Evolutionary conservation across 2,329 filamentous ascomycete species (phyloP).

Genomic region (Aspergillus transmontanensis): DNA sequence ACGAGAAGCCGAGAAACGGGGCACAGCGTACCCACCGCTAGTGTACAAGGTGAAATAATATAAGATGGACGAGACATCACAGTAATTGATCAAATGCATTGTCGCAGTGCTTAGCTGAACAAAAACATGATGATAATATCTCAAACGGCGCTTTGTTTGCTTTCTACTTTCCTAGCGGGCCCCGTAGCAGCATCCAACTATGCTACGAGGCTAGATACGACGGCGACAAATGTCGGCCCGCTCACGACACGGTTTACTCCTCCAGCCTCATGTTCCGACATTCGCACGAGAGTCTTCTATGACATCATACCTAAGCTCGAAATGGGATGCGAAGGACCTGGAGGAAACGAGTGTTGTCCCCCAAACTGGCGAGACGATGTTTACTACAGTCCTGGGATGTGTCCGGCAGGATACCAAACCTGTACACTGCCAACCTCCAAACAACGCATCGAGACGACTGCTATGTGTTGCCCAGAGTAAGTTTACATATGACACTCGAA

Average conservation of each 20-base stretch:
- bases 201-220: conserved; percentile 6
- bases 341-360: conserved; percentile 16
- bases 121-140: not conserved
- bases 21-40: not conserved
- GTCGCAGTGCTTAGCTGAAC: not conserved
- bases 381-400: conserved; percentile 21
- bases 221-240: conserved; percentile 8
- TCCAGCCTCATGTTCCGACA: conserved; percentile 12
- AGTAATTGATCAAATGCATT: not conserved
- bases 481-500: not conserved
- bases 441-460: conserved; percentile 17
- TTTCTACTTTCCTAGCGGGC: not conserved
- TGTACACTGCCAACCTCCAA: conserved; percentile 16
- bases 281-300: not conserved
- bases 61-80: not conserved
- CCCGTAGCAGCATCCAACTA: not conserved
- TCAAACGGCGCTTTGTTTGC: not conserved
- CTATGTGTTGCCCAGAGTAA: conserved; percentile 18
- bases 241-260: conserved; percentile 16
- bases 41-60: not conserved
- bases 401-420: conserved; percentile 15
- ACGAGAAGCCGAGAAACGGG: not conserved
- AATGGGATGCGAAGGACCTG: conserved; percentile 12
- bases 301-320: not conserved
- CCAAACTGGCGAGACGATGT: conserved; percentile 10